Conservation (phyloP, 169 alveolate genomes). For the Plasmodium sp. region DNA sequence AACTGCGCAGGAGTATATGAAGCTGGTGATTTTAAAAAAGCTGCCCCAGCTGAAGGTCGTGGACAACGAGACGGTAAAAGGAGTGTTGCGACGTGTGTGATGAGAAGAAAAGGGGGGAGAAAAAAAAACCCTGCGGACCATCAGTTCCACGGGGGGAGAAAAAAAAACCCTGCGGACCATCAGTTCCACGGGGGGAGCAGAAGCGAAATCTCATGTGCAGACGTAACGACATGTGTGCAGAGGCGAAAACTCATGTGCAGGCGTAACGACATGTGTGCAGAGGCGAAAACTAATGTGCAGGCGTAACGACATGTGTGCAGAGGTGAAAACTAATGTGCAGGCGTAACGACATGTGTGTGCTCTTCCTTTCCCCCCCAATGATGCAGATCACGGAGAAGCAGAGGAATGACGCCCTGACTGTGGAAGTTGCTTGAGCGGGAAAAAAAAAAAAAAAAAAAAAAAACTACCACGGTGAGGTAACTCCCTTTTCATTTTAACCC, state of each 20-base stretch:
- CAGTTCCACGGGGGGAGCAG: too few species aligned
- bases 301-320: not conserved
- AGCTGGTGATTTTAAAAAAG: conserved; percentile 56
- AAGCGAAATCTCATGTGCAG: too few species aligned
- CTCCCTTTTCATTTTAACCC: not conserved
- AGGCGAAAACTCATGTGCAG: too few species aligned
- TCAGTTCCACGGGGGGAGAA: not conserved
- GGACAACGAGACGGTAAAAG: conserved; percentile 57
- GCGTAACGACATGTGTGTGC: not conserved
- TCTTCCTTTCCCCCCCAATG: not conserved
- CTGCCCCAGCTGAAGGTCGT: conserved; percentile 49
- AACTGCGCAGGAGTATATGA: conserved; percentile 45
- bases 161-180: too few species aligned
- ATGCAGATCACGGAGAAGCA: conserved; percentile 62
- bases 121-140: not conserved
- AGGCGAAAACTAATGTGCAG: not conserved
- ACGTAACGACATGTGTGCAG: too few species aligned
- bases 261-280: too few species aligned
- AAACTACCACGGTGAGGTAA: not conserved
- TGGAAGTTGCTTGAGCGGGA: conserved; percentile 1
- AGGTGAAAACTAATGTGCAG: not conserved
- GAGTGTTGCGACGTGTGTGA: not conserved
- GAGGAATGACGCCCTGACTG: conserved; percentile 52
- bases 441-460: not conserved
- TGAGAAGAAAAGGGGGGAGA: not conserved